A percentile compares a stretch with the other conserved stretches of the same genome.
These are phyloP conservation scores for Heracleum sosnowskyi DNA, from an alignment of 129 eudicot species.

Conservation along the genomic window DNA sequence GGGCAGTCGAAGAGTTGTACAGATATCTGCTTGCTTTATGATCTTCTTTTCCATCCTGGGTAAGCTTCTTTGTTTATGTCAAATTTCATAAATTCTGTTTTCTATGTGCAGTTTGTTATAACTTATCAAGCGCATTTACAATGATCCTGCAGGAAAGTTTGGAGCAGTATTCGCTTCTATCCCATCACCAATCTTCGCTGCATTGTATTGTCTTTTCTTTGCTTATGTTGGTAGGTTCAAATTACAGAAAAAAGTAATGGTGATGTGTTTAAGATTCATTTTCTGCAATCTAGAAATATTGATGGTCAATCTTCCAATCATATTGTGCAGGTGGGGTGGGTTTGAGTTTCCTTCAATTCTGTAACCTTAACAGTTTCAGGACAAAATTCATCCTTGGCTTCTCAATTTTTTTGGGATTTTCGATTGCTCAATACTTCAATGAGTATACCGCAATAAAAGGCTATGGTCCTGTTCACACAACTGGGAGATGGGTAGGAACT, in stretches of 20 bases:
- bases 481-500: constrained; percentile 53
- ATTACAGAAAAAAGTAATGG: not conserved
- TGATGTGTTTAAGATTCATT: not conserved
- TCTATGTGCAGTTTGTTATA: not conserved
- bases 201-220: constrained; percentile 59
- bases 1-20: constrained; percentile 71
- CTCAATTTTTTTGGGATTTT: constrained; percentile 53
- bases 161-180: constrained; percentile 73
- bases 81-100: not conserved
- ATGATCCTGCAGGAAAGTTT: constrained; percentile 46
- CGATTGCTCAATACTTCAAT: constrained; percentile 50
- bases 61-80: not conserved
- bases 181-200: constrained; percentile 61
- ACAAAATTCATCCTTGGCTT: constrained; percentile 50
- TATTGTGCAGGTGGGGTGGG: constrained; percentile 48
- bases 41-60: constrained; percentile 66
- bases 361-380: constrained; percentile 66
- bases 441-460: constrained; percentile 43
- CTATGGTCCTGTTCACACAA: constrained; percentile 48
- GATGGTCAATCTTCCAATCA: constrained; percentile 7
- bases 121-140: not conserved
- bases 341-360: constrained; percentile 63
- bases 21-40: constrained; percentile 69
- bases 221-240: constrained; percentile 55
- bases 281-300: too few relatives aligned